Evolutionary conservation across 2,329 filamentous ascomycete genomes (phyloP), one percentile per base, ranked within the genome.

Genomic region (Sclerotinia glacialis): DNA sequence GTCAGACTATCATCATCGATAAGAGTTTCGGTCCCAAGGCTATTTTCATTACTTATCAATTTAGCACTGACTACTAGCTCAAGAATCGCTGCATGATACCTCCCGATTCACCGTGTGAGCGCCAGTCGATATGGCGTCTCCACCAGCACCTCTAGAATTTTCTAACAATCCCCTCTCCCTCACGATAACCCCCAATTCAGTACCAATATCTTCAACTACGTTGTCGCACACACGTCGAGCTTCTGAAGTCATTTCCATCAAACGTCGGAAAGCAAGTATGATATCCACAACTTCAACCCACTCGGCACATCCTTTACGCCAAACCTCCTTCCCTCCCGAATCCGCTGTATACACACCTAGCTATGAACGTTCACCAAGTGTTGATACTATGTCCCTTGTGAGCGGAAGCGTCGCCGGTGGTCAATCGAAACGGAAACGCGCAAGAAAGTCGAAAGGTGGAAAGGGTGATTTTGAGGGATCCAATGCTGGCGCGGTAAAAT

Each of bases 261-360:
- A 92, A 76, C 87, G 89, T 56, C 88, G 90, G 74, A 93, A 93
- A 75, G 83, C 87, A 7, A 92, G 89, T 16, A 84, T 78, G 69
- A 80, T 87, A 70, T 87, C 87, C 4, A 79, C 82, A 34, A 78
- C 82, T 11, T 85, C 85, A 9, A 74, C 76, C 18, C 72, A 75
- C 21, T 84, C 85, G 1, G 81, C 84, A 0, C 89, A 92, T 70
- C 89, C 89, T 1, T 85, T 95, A 1, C 89, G 91, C 49, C 90
- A 93, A 74, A 93, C 92, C 5, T 92, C 90, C 0, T 95, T 93
- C 74, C 89, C 90, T 0, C 90, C 90, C 34, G 88, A 87, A 67
- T 80, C 85, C 64, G 78, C 78, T 44, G 65, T 68, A 55, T 67
- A 66, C 14, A 69, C 70, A 28, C 70, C 69, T 21, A 78, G 81